Percentiles rank a stretch among this genome's conserved stretches.
Evolutionary conservation across 1,284 basidiomycete genomes (phyloP).

Genomic region (Lentinus polychrous): DNA sequence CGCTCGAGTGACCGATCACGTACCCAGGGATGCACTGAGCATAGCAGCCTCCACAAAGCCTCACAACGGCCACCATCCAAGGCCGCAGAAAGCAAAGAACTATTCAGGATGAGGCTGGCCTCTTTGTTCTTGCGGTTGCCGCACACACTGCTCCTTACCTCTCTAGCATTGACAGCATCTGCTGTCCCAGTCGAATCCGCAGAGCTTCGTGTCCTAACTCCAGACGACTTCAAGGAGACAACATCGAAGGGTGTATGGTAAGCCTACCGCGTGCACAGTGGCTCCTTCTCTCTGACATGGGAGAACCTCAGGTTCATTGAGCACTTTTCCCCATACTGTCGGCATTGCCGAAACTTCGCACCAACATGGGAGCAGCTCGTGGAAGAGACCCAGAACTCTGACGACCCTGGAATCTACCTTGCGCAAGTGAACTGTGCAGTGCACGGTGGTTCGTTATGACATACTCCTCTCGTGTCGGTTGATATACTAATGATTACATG

Average conservation of each 20-base stretch:
- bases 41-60: neutral
- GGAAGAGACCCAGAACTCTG: constrained; percentile 44
- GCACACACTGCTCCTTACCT: constrained; percentile 27
- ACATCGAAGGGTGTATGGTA: constrained; percentile 65
- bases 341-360: constrained; percentile 71
- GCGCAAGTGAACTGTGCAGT: constrained; percentile 85
- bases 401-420: constrained; percentile 58
- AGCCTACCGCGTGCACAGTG: constrained; percentile 14
- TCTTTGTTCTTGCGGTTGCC: constrained; percentile 20
- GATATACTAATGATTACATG: neutral
- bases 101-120: constrained; percentile 18
- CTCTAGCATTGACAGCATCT: constrained; percentile 27
- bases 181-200: constrained; percentile 31
- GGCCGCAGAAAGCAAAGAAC: neutral
- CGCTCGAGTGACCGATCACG: no score
- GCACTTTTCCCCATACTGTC: constrained; percentile 74
- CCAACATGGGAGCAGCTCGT: constrained; percentile 81
- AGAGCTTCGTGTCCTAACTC: constrained; percentile 39
- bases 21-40: no score
- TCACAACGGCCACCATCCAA: neutral
- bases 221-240: constrained; percentile 56
- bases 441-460: constrained; percentile 61
- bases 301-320: constrained; percentile 51
- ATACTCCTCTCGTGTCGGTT: neutral
- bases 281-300: neutral